A percentile compares a stretch with the other conserved stretches of the same genome.
phyloP scores from a whole-genome alignment of 768 basidiomycete genomes.

The Boletellus emodensis region DNA sequence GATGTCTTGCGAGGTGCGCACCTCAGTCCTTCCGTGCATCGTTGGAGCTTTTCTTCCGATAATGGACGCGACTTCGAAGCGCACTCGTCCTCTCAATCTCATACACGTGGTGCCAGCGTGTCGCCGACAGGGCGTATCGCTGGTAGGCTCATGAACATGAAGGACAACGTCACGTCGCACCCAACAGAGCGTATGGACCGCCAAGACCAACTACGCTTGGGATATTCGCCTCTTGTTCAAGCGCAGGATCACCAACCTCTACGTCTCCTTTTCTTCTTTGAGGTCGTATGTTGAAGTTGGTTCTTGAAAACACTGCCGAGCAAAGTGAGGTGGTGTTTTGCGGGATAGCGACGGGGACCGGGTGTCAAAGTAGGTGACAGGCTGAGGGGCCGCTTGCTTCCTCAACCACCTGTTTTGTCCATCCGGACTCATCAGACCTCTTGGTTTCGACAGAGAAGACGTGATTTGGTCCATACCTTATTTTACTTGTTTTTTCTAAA shows the following conservation, averaged over 20 bases:
- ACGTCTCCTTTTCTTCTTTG: slow-evolving; percentile 70
- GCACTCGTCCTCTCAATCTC: slow-evolving; percentile 19
- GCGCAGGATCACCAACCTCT: slow-evolving; percentile 79
- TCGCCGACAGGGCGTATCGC: slow-evolving; percentile 41
- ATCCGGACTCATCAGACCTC: too few relatives aligned
- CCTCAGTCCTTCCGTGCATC: slow-evolving; percentile 7
- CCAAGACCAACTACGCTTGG: slow-evolving; percentile 73
- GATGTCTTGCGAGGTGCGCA: slow-evolving; percentile 12
- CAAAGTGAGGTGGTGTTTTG: too few relatives aligned
- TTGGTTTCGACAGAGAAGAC: too few relatives aligned
- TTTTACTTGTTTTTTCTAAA: too few relatives aligned
- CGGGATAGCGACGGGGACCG: too few relatives aligned
- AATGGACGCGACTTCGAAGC: slow-evolving; percentile 33
- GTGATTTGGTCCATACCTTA: too few relatives aligned
- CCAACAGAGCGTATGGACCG: slow-evolving; percentile 67
- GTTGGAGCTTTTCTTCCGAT: slow-evolving; percentile 52
- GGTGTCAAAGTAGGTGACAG: too few relatives aligned
- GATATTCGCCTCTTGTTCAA: slow-evolving; percentile 86
- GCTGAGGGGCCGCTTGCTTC: too few relatives aligned
- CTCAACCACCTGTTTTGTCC: too few relatives aligned
- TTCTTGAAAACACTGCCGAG: too few relatives aligned
- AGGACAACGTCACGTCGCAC: slow-evolving; percentile 48
- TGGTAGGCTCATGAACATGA: slow-evolving; percentile 48
- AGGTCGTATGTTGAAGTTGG: slow-evolving; percentile 84
- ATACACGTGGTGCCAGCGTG: slow-evolving; percentile 22